phyloP scores from a whole-genome alignment of 371 early-diverging fungal species.

The Fennellomyces sp. region DNA sequence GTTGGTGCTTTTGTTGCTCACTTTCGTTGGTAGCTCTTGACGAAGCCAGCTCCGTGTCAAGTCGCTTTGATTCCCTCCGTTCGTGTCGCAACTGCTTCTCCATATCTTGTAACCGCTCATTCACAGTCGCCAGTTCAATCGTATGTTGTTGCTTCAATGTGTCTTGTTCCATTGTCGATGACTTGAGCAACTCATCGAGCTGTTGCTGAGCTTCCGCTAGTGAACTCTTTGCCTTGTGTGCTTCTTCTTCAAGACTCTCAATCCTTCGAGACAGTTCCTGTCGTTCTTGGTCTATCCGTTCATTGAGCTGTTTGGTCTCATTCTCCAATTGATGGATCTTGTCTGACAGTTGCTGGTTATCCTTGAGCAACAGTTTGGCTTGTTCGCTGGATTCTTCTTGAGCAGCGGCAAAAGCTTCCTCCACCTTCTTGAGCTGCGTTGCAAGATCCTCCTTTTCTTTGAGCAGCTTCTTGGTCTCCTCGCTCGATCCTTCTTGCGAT shows the following conservation, averaged over 20 bases:
- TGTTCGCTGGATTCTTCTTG: neutral
- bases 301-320: neutral
- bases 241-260: neutral
- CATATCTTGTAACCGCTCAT: neutral
- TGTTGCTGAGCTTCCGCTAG: neutral
- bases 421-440: neutral
- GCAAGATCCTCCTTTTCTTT: neutral
- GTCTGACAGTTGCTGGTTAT: neutral
- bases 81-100: neutral
- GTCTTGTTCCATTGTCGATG: neutral
- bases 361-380: too few relatives aligned
- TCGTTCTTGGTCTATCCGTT: neutral
- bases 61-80: neutral
- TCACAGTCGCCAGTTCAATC: neutral
- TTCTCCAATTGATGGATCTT: slow-evolving; percentile 1
- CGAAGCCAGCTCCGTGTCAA: slow-evolving; percentile 3
- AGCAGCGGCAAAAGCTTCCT: neutral
- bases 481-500: neutral
- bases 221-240: neutral
- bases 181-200: neutral
- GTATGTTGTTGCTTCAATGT: too few relatives aligned
- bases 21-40: neutral
- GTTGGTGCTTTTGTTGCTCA: neutral
- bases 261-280: too few relatives aligned
- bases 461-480: neutral